Evolutionary conservation across 2,329 filamentous ascomycete genomes (phyloP).

Genomic region (Exophiala viscosa): DNA sequence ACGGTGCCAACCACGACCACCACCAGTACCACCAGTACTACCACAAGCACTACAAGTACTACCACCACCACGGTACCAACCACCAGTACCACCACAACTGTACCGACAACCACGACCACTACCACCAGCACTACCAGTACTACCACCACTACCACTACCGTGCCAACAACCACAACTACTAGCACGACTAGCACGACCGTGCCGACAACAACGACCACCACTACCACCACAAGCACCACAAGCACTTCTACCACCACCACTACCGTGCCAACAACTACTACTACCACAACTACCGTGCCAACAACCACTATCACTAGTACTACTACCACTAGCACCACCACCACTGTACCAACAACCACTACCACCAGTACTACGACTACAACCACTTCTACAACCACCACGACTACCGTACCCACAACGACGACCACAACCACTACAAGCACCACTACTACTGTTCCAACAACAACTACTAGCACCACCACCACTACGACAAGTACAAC

Average conservation of each 20-base stretch:
- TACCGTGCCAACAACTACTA: neutral
- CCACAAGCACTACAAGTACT: neutral
- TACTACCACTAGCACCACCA: neutral
- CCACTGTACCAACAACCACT: neutral
- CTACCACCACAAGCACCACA: too few relatives aligned
- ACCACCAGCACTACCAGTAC: neutral
- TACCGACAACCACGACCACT: neutral
- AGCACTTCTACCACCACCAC: too few relatives aligned
- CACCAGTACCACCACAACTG: neutral
- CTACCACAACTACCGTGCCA: neutral
- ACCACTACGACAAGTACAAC: neutral
- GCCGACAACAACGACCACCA: too few relatives aligned
- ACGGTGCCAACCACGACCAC: neutral
- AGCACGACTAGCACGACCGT: neutral
- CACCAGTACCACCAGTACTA: neutral
- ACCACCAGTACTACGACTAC: neutral
- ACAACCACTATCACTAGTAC: neutral
- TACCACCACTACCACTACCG: neutral
- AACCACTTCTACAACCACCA: neutral
- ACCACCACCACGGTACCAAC: neutral
- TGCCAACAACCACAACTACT: neutral
- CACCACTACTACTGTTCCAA: neutral
- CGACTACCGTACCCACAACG: neutral
- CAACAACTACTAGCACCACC: neutral
- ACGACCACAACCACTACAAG: neutral